These are phyloP conservation scores for Protoeuglena noctilucae DNA, from an alignment of 139 green algal genomes.

Conservation along the genomic window DNA sequence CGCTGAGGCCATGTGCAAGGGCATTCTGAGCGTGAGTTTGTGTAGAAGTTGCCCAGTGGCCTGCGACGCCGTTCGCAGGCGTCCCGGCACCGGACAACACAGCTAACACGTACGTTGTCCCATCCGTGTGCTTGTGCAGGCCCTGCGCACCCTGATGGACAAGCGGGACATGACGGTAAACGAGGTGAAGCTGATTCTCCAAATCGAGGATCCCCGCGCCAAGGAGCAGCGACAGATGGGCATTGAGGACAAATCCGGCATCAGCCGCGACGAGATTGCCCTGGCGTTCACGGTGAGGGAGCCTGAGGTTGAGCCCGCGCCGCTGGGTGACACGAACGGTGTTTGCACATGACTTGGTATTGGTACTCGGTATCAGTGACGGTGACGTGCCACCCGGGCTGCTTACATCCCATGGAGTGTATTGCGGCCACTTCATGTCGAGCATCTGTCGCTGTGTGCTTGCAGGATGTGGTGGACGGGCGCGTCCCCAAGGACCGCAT, in stretches of 20 bases:
- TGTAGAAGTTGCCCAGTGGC: neutral
- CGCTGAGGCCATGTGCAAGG: neutral
- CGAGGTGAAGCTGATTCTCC: slow-evolving; percentile 59
- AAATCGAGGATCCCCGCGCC: slow-evolving; percentile 59
- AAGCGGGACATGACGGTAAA: slow-evolving; percentile 63
- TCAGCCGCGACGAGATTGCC: slow-evolving; percentile 73
- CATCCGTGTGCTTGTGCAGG: slow-evolving; percentile 42
- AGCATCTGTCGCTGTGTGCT: too few species aligned
- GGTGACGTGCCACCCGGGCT: too few species aligned
- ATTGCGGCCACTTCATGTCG: too few species aligned
- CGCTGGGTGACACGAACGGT: too few species aligned
- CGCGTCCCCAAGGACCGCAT: slow-evolving; percentile 63
- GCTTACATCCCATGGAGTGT: too few species aligned
- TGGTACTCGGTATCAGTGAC: too few species aligned
- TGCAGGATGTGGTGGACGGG: slow-evolving; percentile 51
- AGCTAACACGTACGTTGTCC: neutral
- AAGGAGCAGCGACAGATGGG: slow-evolving; percentile 28
- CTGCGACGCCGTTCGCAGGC: neutral
- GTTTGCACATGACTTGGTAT: too few species aligned
- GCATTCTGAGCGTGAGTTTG: too few species aligned
- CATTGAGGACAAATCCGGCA: slow-evolving; percentile 55
- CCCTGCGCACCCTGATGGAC: slow-evolving; percentile 42
- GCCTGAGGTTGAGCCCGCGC: too few species aligned
- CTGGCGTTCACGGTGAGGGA: too few species aligned
- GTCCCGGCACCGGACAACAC: neutral